phyloP scores from a whole-genome alignment of 108 stramenopile genomes.

The Pseudonitzschia pungens region DNA sequence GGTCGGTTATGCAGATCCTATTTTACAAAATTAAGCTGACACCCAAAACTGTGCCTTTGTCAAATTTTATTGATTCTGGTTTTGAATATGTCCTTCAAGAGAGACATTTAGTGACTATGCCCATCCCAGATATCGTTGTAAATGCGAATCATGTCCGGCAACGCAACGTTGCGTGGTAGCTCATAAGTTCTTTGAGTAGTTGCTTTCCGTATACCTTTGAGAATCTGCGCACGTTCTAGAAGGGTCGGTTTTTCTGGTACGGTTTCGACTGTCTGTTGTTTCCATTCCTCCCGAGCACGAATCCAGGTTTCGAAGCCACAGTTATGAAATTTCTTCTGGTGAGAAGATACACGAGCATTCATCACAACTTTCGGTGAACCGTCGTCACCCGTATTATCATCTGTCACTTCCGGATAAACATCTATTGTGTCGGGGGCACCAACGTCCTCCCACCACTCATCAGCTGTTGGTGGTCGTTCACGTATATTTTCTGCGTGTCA shows the following conservation, averaged over 20 bases:
- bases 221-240: conserved; percentile 14
- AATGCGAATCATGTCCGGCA: conserved; percentile 31
- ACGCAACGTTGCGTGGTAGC: conserved; percentile 33
- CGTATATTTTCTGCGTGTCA: conserved; percentile 33
- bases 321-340: conserved; percentile 32
- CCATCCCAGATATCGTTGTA: conserved; percentile 38
- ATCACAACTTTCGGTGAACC: conserved; percentile 2
- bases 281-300: conserved; percentile 36
- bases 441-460: conserved; percentile 33
- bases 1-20: too few relatives aligned
- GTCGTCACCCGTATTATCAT: neutral
- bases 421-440: conserved; percentile 13
- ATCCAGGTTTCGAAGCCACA: conserved; percentile 45
- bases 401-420: neutral
- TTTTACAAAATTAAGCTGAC: too few relatives aligned
- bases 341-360: conserved; percentile 3
- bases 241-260: conserved; percentile 23
- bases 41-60: too few relatives aligned
- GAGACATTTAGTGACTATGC: neutral
- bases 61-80: too few relatives aligned
- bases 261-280: conserved; percentile 27
- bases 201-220: conserved; percentile 26
- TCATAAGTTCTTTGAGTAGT: conserved; percentile 33
- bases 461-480: conserved; percentile 15
- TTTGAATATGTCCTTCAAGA: neutral